Evolutionary conservation across 805 yeast species (phyloP).

Genomic region (Yamadazyma kitorensis): DNA sequence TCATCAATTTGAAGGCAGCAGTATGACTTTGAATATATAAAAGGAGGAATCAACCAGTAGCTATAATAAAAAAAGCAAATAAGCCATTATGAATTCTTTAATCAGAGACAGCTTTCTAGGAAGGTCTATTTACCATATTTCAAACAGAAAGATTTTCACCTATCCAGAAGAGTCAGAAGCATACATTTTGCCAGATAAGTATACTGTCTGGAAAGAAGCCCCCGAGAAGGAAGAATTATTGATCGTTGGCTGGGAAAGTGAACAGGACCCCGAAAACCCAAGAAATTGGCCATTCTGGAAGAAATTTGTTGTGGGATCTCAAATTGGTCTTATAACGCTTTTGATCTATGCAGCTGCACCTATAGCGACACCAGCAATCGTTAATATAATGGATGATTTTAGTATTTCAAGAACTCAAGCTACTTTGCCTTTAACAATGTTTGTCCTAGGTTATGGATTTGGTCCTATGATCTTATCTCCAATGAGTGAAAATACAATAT

Average conservation of each 20-base stretch:
- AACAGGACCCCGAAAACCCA: slow-evolving; percentile 56
- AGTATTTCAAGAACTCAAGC: slow-evolving; percentile 42
- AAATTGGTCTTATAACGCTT: slow-evolving; percentile 9
- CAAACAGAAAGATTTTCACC: not conserved
- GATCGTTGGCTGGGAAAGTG: slow-evolving; percentile 33
- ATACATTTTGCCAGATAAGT: slow-evolving; percentile 28
- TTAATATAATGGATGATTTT: slow-evolving; percentile 42
- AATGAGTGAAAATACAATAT: slow-evolving; percentile 49
- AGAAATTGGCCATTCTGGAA: slow-evolving; percentile 49
- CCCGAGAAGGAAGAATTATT: slow-evolving; percentile 12
- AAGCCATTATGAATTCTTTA: too few species aligned
- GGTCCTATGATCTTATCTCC: slow-evolving; percentile 64
- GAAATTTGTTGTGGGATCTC: slow-evolving; percentile 37
- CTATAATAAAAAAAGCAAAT: too few species aligned
- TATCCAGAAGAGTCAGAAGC: slow-evolving; percentile 24
- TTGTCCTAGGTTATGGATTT: slow-evolving; percentile 58
- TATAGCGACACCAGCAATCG: slow-evolving; percentile 50
- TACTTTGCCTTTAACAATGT: slow-evolving; percentile 50
- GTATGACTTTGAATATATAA: too few species aligned
- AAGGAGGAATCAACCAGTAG: too few species aligned
- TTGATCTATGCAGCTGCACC: slow-evolving; percentile 54
- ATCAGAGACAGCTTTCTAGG: too few species aligned
- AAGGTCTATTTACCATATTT: too few species aligned
- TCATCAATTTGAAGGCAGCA: too few species aligned
- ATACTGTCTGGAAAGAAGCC: slow-evolving; percentile 11